Base-by-base conservation (phyloP, 352 stramenopile species). In the Pythium sp. region DNA sequence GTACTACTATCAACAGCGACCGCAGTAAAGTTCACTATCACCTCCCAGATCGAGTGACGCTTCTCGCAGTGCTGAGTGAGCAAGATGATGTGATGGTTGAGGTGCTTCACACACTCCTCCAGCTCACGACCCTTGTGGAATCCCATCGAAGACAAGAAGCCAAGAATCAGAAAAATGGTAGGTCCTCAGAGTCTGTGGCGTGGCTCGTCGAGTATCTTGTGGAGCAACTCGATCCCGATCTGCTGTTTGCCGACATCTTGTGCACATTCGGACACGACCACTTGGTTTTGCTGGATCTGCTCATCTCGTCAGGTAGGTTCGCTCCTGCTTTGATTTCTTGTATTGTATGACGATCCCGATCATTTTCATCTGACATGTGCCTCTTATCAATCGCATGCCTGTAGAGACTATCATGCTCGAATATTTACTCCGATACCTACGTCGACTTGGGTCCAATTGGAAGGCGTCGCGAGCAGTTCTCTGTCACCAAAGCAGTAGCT, bases 51-150 rank as follows among this genome's bases (percentile, higher is more conserved):
- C 73, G 82, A 14, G 24, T 57, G 30, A 69, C 73, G n/a, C 58
- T 91, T 22, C 73, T 91, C n/a, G 60, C 51, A 12, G 67, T 90
- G 20, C 66, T 93, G 12, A 78, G 75, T 26, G 84, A 93, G 58
- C 82, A 93, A 76, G 84, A 93, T 46, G 81, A 91, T 56, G 74
- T 86, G 24, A 77, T 93, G 73, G 67, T 93, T 26, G 78, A 89
- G 57, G 79, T 89, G n/a, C 69, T 87, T 3, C 68, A 85, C 20
- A 65, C 72, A 22, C 70, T 91, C 20, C 74, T 78, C 32, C 62
- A 71, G 8, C 78, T 85, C 36, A 41, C 62, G 6, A 12, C 59
- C 1, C 22, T 67, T 0, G 18, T 68, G 18, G 54, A 69, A 34
- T 51, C n/a, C 26, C 26, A 47, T 7, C 43, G 18, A 51, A 51